phyloP scores from a whole-genome alignment of 1,139 yeast species.

The Taphrina flavorubra region DNA sequence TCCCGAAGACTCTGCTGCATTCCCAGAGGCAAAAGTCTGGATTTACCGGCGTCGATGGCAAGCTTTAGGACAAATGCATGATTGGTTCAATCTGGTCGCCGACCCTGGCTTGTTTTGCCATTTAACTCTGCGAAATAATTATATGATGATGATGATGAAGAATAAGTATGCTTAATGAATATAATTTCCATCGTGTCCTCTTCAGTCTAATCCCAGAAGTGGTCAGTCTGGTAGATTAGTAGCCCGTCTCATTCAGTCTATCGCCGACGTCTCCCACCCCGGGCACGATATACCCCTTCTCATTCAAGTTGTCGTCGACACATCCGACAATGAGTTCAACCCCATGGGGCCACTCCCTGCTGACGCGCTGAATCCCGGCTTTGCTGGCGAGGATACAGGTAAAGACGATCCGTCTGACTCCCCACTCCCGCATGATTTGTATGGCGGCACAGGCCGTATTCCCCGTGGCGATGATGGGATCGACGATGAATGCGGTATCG shows the following conservation, averaged over 20 bases:
- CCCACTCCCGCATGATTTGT: slow-evolving; percentile 51
- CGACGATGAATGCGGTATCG: slow-evolving; percentile 50
- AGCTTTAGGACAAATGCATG: neutral
- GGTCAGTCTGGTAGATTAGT: neutral
- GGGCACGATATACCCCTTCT: slow-evolving; percentile 51
- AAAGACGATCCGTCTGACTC: slow-evolving; percentile 50
- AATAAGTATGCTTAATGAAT: slow-evolving; percentile 9
- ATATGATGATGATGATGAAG: neutral
- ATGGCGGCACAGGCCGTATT: slow-evolving; percentile 53
- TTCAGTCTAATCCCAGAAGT: no score
- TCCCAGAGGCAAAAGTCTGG: neutral
- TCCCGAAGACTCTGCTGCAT: slow-evolving; percentile 11
- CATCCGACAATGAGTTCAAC: slow-evolving; percentile 51
- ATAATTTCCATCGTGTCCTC: no score
- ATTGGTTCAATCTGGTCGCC: no score
- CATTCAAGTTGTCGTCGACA: slow-evolving; percentile 49
- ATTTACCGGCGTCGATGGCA: neutral
- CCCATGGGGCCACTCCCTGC: slow-evolving; percentile 47
- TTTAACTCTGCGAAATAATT: no score
- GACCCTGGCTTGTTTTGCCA: no score
- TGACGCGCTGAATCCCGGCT: slow-evolving; percentile 48
- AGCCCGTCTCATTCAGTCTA: slow-evolving; percentile 47
- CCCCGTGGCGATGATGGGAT: slow-evolving; percentile 54
- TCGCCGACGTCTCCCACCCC: slow-evolving; percentile 54
- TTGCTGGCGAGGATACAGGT: slow-evolving; percentile 49